These are phyloP conservation scores for Ganoderma lingzhi DNA, from an alignment of 1,284 basidiomycete genomes.

Conservation along the genomic window DNA sequence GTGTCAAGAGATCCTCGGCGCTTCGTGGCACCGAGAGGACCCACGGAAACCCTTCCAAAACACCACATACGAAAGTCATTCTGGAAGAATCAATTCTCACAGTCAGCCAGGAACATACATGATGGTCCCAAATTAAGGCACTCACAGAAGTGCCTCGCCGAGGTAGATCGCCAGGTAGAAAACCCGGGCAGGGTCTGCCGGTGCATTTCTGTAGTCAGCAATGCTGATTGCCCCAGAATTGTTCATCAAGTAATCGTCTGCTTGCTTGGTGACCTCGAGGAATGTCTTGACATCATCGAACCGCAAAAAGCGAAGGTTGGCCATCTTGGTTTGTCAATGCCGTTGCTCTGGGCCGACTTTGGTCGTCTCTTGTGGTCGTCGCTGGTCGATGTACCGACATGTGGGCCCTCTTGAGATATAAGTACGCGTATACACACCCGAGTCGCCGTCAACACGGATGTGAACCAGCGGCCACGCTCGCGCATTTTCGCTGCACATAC, in stretches of 20 bases:
- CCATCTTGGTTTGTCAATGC: slow-evolving; percentile 9
- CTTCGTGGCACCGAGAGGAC: slow-evolving; percentile 4
- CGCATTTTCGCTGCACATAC: neutral
- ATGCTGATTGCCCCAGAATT: neutral
- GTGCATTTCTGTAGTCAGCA: neutral
- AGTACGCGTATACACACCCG: neutral
- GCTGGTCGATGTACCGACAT: neutral
- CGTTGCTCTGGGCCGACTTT: neutral
- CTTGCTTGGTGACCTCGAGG: slow-evolving; percentile 17
- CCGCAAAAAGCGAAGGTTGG: slow-evolving; percentile 22
- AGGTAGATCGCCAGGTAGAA: slow-evolving; percentile 24
- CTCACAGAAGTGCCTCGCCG: slow-evolving; percentile 29
- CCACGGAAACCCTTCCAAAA: slow-evolving; percentile 7
- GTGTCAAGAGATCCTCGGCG: slow-evolving; percentile 5
- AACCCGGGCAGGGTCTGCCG: neutral
- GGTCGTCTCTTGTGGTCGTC: neutral
- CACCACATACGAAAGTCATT: slow-evolving; percentile 4
- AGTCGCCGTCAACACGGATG: neutral
- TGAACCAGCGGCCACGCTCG: neutral
- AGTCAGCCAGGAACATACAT: neutral
- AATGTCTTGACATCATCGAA: slow-evolving; percentile 22
- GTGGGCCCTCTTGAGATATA: neutral
- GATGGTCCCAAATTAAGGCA: neutral
- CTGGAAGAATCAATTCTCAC: neutral
- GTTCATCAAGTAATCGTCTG: slow-evolving; percentile 35